Evolutionary conservation across 352 stramenopile genomes (phyloP).

Genomic region (Phytophthora europaea): DNA sequence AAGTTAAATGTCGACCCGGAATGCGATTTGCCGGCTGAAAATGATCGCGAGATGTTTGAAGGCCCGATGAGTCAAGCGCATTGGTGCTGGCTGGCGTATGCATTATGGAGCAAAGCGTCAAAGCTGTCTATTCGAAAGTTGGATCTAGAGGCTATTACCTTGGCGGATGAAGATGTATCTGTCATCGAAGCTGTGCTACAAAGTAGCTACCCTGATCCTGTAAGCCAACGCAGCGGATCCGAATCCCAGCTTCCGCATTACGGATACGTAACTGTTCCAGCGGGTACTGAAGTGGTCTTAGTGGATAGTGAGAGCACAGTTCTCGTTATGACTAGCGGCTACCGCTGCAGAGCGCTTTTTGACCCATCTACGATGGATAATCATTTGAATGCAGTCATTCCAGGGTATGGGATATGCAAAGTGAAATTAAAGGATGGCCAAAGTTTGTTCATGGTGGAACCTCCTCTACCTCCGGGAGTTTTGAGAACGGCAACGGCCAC

Average conservation of each 20-base stretch:
- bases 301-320: not conserved
- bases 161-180: not conserved
- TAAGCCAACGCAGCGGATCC: not conserved
- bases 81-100: conserved; percentile 22
- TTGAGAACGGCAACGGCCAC: not conserved
- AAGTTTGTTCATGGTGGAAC: conserved; percentile 1
- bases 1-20: not conserved
- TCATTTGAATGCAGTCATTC: not conserved
- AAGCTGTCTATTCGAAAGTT: conserved; percentile 3
- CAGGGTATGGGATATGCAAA: not conserved
- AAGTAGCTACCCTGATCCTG: not conserved
- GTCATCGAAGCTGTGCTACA: not conserved
- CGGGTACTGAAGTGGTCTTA: not conserved
- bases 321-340: not conserved
- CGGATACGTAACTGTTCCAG: not conserved
- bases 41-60: not conserved
- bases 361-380: not conserved
- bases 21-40: not conserved
- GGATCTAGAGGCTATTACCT: not conserved
- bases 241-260: not conserved
- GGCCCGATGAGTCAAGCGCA: conserved; percentile 11
- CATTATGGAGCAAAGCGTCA: conserved; percentile 18
- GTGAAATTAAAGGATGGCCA: not conserved
- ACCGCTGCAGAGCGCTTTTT: not conserved
- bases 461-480: not conserved